Conservation (phyloP, 495 filamentous ascomycete genomes). For the Podospora conica region DNA sequence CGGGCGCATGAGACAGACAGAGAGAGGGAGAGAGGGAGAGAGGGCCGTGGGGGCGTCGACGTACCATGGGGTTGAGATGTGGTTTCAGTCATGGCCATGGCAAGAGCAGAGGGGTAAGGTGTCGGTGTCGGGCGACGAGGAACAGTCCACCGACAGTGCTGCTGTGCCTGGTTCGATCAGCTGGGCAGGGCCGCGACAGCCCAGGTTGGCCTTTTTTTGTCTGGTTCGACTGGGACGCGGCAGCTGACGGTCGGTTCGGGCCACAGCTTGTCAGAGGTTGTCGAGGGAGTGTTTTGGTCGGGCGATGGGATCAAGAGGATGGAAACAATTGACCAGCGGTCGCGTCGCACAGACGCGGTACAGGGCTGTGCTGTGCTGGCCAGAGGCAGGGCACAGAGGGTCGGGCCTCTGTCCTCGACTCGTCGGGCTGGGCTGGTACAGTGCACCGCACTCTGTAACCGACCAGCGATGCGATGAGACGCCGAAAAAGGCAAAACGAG, state of each 20-base stretch:
- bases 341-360: not conserved
- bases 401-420: not conserved
- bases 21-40: not conserved
- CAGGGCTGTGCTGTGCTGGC: not conserved
- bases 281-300: not conserved
- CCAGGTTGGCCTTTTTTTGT: not conserved
- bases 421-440: not conserved
- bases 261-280: slow-evolving; percentile 4
- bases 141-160: not conserved
- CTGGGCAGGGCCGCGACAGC: not conserved
- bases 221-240: not conserved
- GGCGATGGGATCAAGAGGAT: not conserved
- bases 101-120: slow-evolving; percentile 1
- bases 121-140: not conserved
- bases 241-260: not conserved
- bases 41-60: slow-evolving; percentile 11
- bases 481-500: not conserved
- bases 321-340: not conserved
- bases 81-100: slow-evolving; percentile 65
- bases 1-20: slow-evolving; percentile 15
- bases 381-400: not conserved
- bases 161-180: not conserved
- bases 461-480: not conserved
- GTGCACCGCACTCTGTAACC: not conserved
- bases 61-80: slow-evolving; percentile 60